A percentile compares a stretch with the other conserved stretches of the same genome.
phyloP scores from a whole-genome alignment of 441 rosid genomes.

The Pelargonium fulgidum region DNA sequence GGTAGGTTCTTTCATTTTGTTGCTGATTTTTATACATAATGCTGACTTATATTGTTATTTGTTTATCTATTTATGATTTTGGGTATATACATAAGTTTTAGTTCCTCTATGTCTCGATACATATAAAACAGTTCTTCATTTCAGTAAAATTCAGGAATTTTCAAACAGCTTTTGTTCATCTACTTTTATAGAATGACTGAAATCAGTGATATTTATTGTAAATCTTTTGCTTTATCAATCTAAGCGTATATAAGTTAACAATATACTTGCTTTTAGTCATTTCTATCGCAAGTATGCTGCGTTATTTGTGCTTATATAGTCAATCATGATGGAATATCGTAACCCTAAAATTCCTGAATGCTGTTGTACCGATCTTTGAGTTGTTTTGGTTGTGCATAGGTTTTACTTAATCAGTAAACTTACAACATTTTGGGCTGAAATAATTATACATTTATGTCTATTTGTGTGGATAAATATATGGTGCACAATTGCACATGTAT shows the following conservation, averaged over 20 bases:
- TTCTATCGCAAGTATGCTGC: no score
- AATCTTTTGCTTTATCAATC: background rate
- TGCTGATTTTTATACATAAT: slow-evolving; percentile 14
- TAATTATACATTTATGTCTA: background rate
- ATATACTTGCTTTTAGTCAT: background rate
- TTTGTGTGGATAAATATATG: background rate
- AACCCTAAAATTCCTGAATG: background rate
- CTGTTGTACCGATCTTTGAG: background rate
- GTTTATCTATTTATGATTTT: background rate
- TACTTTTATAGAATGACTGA: background rate
- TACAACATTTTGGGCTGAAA: background rate
- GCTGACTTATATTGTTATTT: slow-evolving; percentile 13
- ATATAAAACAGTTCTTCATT: slow-evolving; percentile 11
- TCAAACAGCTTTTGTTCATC: background rate
- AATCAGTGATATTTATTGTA: background rate
- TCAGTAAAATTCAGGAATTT: background rate
- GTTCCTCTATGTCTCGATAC: slow-evolving; percentile 9
- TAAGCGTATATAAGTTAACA: background rate
- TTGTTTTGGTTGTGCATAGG: background rate
- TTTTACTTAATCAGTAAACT: background rate
- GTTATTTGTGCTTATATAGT: no score
- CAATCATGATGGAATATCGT: background rate
- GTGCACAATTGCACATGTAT: background rate
- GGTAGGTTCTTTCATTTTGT: slow-evolving; percentile 34
- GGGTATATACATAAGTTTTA: slow-evolving; percentile 18